Conservation (phyloP, 345 rosid genomes). For the Citrus sp. region DNA sequence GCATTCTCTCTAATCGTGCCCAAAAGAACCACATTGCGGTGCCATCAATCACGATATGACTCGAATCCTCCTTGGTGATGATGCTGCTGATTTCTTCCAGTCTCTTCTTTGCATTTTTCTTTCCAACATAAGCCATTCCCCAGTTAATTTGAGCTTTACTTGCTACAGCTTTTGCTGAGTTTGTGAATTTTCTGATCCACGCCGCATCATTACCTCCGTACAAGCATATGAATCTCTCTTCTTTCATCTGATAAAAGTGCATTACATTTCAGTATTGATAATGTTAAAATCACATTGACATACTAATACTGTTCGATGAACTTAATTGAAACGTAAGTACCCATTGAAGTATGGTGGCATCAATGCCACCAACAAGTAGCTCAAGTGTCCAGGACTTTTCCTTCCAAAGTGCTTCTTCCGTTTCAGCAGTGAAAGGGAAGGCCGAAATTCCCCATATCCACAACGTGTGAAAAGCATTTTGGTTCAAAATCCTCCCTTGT, state of each 20-base stretch:
- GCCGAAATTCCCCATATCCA: conserved; percentile 30
- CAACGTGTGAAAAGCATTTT: conserved; percentile 28
- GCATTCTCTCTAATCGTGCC: conserved; percentile 40
- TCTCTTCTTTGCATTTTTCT: conserved; percentile 23
- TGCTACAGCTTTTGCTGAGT: conserved; percentile 6
- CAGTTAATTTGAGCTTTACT: conserved; percentile 13
- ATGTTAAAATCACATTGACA: background rate
- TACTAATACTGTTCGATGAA: background rate
- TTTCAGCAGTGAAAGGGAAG: conserved; percentile 24
- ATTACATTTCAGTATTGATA: background rate
- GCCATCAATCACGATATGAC: conserved; percentile 12
- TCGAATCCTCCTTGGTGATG: conserved; percentile 11
- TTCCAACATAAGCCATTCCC: conserved; percentile 35
- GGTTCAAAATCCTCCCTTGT: conserved; percentile 21
- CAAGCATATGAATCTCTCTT: conserved; percentile 26
- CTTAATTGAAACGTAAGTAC: conserved; percentile 12
- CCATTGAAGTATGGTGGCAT: conserved; percentile 20
- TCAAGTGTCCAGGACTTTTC: conserved; percentile 27
- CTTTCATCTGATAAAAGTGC: conserved; percentile 13
- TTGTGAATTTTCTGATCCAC: conserved; percentile 36
- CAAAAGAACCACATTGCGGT: conserved; percentile 31
- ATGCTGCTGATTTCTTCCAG: background rate
- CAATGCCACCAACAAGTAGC: conserved; percentile 27
- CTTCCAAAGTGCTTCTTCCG: conserved; percentile 32
- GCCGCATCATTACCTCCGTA: conserved; percentile 33